phyloP scores from a whole-genome alignment of 2,329 filamentous ascomycete genomes.

The Phialocephala subalpina region DNA sequence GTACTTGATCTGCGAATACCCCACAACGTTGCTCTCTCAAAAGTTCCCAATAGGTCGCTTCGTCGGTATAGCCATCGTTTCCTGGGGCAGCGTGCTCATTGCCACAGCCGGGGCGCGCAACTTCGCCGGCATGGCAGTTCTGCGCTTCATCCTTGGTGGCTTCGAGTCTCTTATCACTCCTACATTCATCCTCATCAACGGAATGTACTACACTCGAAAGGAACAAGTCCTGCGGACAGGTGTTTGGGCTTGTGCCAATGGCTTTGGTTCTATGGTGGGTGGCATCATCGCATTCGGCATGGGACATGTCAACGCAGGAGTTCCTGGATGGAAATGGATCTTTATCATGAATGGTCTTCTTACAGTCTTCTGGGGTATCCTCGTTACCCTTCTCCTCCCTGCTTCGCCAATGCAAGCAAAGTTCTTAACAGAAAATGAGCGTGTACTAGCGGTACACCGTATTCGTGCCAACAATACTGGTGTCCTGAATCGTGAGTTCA shows the following conservation, averaged over 20 bases:
- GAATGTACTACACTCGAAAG: not conserved
- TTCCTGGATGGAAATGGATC: slow-evolving; percentile 7
- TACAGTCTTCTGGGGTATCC: not conserved
- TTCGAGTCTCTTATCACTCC: slow-evolving; percentile 7
- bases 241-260: not conserved
- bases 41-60: slow-evolving; percentile 5
- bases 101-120: not conserved
- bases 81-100: not conserved
- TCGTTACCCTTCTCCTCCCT: not conserved
- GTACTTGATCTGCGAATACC: not conserved
- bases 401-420: not conserved
- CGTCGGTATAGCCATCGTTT: not conserved
- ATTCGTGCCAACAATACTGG: slow-evolving; percentile 6
- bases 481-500: not conserved
- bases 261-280: not conserved
- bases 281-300: slow-evolving; percentile 11
- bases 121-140: slow-evolving; percentile 2
- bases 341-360: slow-evolving; percentile 6
- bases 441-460: not conserved
- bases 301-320: not conserved
- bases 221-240: slow-evolving; percentile 1
- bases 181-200: not conserved
- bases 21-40: not conserved
- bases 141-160: not conserved
- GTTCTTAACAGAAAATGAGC: not conserved